Conservation (phyloP, 2,329 filamentous ascomycete genomes). For the Hypoxylon sp. region DNA sequence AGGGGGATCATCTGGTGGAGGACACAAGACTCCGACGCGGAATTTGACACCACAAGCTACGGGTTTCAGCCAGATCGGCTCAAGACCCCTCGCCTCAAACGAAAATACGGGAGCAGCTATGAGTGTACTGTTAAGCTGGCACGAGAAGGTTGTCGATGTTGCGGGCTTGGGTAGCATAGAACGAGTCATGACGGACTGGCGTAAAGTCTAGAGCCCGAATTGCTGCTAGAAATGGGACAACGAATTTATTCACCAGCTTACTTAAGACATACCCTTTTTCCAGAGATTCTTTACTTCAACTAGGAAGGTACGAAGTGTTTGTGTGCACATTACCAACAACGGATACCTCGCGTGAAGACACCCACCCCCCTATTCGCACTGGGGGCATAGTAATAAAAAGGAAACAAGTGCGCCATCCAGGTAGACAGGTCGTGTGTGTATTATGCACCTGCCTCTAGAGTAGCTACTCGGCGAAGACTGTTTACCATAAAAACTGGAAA, state of each 20-base stretch:
- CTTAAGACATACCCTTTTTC: neutral
- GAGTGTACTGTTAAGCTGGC: conserved; percentile 98
- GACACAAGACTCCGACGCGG: conserved; percentile 62
- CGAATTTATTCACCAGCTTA: conserved; percentile 12
- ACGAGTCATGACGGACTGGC: conserved; percentile 95
- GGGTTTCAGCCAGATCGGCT: conserved; percentile 86
- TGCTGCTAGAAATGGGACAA: conserved; percentile 30
- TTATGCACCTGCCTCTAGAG: too few species aligned
- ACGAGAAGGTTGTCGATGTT: conserved; percentile 97
- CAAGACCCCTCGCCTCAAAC: conserved; percentile 66
- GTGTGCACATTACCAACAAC: neutral
- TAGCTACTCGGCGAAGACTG: too few species aligned
- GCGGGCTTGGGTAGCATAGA: conserved; percentile 92
- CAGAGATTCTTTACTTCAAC: neutral
- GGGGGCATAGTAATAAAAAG: too few species aligned
- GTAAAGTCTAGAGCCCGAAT: conserved; percentile 77
- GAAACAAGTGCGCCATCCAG: too few species aligned
- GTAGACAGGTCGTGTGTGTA: too few species aligned
- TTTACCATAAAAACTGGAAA: too few species aligned
- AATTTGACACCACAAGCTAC: conserved; percentile 81
- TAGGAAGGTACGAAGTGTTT: neutral
- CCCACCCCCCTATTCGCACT: too few species aligned
- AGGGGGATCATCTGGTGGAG: conserved; percentile 57
- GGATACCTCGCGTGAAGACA: neutral
- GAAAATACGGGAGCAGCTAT: conserved; percentile 87